phyloP scores from a whole-genome alignment of 331 rosid species.

The Spiraea crenata region DNA sequence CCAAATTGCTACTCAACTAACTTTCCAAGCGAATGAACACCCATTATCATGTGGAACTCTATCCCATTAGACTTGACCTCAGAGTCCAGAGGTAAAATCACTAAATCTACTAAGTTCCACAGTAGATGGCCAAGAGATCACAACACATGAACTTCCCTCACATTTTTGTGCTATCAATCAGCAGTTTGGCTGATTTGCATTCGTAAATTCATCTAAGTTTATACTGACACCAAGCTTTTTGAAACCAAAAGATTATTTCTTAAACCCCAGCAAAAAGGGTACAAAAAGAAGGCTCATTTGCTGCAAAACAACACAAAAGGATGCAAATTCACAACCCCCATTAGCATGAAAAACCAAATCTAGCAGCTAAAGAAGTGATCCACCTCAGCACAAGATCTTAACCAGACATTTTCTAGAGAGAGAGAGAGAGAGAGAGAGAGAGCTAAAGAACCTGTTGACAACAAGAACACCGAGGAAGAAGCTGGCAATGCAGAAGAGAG shows the following conservation, averaged over 20 bases:
- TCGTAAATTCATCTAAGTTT: background rate
- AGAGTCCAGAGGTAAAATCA: conserved; percentile 12
- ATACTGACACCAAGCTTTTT: background rate
- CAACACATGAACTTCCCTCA: background rate
- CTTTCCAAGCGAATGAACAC: background rate
- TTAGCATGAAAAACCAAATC: conserved; percentile 19
- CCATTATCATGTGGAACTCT: background rate
- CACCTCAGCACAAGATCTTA: conserved; percentile 24
- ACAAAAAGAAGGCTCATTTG: conserved; percentile 1
- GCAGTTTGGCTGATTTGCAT: conserved; percentile 4
- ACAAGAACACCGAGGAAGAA: conserved; percentile 61
- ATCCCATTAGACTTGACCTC: background rate
- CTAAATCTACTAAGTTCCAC: conserved; percentile 4
- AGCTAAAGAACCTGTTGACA: conserved; percentile 46
- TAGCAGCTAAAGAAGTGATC: conserved; percentile 7
- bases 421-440: conserved; percentile 8
- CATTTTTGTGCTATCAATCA: background rate
- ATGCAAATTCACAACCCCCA: conserved; percentile 10
- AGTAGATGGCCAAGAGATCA: conserved; percentile 13
- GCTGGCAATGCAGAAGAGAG: conserved; percentile 52
- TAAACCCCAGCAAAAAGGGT: conserved; percentile 6
- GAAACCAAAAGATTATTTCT: conserved; percentile 16
- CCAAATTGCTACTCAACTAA: conserved; percentile 2
- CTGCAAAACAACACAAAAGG: conserved; percentile 2
- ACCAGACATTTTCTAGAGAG: background rate